Evolutionary conservation across 2,329 filamentous ascomycete species (phyloP), one percentile per base, ranked within the genome.

Genomic region (Aspergillus udagawae): DNA sequence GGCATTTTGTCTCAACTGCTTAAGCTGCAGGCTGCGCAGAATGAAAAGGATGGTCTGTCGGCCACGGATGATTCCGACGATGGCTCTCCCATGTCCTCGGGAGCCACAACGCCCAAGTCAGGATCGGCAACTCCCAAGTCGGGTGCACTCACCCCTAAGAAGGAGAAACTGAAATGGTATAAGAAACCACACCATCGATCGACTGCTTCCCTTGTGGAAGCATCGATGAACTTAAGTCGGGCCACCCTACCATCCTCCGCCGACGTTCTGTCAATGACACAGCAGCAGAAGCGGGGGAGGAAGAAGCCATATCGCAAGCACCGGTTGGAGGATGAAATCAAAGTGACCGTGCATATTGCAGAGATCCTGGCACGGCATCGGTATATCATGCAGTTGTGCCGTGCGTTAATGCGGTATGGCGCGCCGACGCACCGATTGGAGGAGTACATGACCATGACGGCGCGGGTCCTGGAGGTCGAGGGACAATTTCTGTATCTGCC

Each of bases 361-460:
- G 82, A 84, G 59, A 92, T 89, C 20, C 81, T 96, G 23, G 85
- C 87, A 49, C 84, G 92, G 1, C 92, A 96, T 65, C 84, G 85
- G 49, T 96, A 95, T 70, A 82, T 97, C 17, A 82, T 92, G 59
- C 92, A 90, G 73, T 82, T 97, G 42, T 96, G 92, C 69, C 85
- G 86, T 38, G 90, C 90, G 1, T 77, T 96, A 54, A 96, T 97
- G 91, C 82, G 86, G 68, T 96, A 90, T 63, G 92, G 92, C 21
- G 92, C 92, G 0, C 92, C 92, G 1, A 95, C 92, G 0, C 92
- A 97, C 75, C 86, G 92, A 21, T 79, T 96, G 9, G 92, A 96
- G 74, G 77, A 96, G 69, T 96, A 95, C 73, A 87, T 96, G 83
- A 86, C 83, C 63, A 95, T 92, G 89, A 91, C 90, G 7, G 88